Conservation (phyloP, 768 basidiomycete genomes). For the Tubosaeta sp. region DNA sequence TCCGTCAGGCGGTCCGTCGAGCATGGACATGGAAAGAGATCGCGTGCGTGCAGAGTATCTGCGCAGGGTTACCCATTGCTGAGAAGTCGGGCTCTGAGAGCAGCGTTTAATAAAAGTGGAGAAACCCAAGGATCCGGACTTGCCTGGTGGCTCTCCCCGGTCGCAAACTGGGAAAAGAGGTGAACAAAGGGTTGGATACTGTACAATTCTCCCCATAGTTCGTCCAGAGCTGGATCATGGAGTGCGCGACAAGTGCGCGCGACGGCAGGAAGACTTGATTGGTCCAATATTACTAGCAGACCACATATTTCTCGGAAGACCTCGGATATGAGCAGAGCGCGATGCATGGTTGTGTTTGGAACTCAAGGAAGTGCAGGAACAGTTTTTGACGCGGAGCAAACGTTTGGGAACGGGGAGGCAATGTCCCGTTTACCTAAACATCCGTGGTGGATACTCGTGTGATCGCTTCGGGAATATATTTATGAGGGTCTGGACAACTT, state of each 20-base stretch:
- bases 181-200: constrained; percentile 18
- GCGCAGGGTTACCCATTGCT: constrained; percentile 19
- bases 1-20: constrained; percentile 13
- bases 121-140: background rate
- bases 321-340: constrained; percentile 23
- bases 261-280: constrained; percentile 16
- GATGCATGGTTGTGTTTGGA: constrained; percentile 13
- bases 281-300: background rate
- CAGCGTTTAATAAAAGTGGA: background rate
- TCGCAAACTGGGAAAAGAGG: constrained; percentile 5
- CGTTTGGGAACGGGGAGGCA: background rate
- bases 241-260: constrained; percentile 24
- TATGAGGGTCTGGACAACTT: background rate
- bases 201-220: constrained; percentile 22
- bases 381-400: background rate
- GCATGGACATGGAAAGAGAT: constrained; percentile 18
- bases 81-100: background rate
- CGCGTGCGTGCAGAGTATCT: constrained; percentile 18
- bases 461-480: background rate
- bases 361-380: background rate
- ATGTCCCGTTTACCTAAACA: constrained; percentile 15
- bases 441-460: constrained; percentile 1
- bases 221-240: constrained; percentile 21
- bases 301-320: constrained; percentile 16
- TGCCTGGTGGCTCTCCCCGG: constrained; percentile 10